phyloP scores from a whole-genome alignment of 129 eudicot genomes.

The Lactuca saligna region DNA sequence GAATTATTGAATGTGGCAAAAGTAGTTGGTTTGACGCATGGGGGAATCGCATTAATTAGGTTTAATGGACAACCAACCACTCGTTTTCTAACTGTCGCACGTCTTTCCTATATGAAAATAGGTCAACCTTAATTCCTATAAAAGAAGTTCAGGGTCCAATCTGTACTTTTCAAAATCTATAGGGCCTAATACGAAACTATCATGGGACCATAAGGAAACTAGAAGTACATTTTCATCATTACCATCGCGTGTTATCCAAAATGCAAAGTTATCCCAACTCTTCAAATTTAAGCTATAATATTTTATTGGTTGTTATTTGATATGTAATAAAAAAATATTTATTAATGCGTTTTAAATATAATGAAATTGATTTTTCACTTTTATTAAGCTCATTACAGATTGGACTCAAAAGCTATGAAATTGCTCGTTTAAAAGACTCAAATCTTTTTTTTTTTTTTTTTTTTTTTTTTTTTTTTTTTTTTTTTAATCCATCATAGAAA shows the following conservation, averaged over 20 bases:
- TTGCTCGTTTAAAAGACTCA: too few relatives aligned
- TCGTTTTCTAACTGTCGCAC: conserved; percentile 32
- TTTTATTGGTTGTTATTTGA: not conserved
- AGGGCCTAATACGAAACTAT: conserved; percentile 16
- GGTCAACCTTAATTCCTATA: conserved; percentile 25
- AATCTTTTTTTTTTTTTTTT: too few relatives aligned
- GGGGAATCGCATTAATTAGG: conserved; percentile 16
- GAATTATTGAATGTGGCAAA: conserved; percentile 14
- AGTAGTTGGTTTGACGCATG: conserved; percentile 28
- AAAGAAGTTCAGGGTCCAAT: conserved; percentile 18
- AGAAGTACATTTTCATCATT: conserved; percentile 17
- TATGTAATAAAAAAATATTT: too few relatives aligned
- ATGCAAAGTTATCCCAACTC: conserved; percentile 14
- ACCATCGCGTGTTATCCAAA: conserved; percentile 29
- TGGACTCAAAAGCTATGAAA: too few relatives aligned
- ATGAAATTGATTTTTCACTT: too few relatives aligned
- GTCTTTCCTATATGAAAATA: conserved; percentile 18
- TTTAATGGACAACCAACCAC: conserved; percentile 23
- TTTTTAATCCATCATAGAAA: too few relatives aligned
- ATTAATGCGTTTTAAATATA: not conserved
- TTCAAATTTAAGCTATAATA: conserved; percentile 18
- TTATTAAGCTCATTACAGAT: too few relatives aligned
- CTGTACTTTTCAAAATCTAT: not conserved
- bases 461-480: too few relatives aligned
- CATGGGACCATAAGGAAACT: conserved; percentile 19